These are phyloP conservation scores for Aspergillus cejpii DNA, from an alignment of 2,329 filamentous ascomycete genomes.

Conservation along the genomic window DNA sequence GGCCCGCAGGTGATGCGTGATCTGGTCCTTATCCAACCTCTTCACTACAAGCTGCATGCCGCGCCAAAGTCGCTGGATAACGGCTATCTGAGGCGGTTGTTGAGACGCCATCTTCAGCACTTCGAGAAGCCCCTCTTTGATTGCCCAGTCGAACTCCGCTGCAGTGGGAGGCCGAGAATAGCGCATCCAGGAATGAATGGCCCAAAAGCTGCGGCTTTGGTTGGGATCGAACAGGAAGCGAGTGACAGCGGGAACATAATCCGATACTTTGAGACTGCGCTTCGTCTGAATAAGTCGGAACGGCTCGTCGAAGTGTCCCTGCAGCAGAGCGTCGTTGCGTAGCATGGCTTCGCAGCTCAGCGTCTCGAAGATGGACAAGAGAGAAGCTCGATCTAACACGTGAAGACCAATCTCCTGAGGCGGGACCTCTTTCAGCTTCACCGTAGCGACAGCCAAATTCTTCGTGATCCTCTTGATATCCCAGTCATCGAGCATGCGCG, in stretches of 20 bases:
- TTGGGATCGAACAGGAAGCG: conserved; percentile 76
- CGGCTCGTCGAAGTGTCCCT: conserved; percentile 67
- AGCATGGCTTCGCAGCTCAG: conserved; percentile 79
- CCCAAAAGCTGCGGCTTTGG: conserved; percentile 58
- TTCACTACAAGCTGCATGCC: conserved; percentile 68
- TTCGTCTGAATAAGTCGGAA: conserved; percentile 75
- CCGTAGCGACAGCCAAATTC: conserved; percentile 53
- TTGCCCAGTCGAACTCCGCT: conserved; percentile 79
- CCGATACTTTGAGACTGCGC: conserved; percentile 67
- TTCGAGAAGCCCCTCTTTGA: conserved; percentile 64
- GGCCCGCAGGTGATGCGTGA: conserved; percentile 69
- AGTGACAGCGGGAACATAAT: conserved; percentile 73
- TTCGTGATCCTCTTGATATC: conserved; percentile 57
- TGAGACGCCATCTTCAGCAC: conserved; percentile 59
- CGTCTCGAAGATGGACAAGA: conserved; percentile 80
- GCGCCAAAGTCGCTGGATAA: conserved; percentile 70
- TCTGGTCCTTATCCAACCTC: conserved; percentile 64
- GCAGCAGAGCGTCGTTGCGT: conserved; percentile 47
- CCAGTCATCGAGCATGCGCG: conserved; percentile 51
- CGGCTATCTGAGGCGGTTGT: conserved; percentile 45
- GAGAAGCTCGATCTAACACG: conserved; percentile 52
- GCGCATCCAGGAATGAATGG: conserved; percentile 60
- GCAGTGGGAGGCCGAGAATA: conserved; percentile 58
- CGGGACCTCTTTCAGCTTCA: conserved; percentile 48
- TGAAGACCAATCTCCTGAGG: conserved; percentile 47